A percentile compares a stretch with the other conserved stretches of the same genome.
Conservation (phyloP, 495 filamentous ascomycete species). For the Lasiosphaeris hirsuta region DNA sequence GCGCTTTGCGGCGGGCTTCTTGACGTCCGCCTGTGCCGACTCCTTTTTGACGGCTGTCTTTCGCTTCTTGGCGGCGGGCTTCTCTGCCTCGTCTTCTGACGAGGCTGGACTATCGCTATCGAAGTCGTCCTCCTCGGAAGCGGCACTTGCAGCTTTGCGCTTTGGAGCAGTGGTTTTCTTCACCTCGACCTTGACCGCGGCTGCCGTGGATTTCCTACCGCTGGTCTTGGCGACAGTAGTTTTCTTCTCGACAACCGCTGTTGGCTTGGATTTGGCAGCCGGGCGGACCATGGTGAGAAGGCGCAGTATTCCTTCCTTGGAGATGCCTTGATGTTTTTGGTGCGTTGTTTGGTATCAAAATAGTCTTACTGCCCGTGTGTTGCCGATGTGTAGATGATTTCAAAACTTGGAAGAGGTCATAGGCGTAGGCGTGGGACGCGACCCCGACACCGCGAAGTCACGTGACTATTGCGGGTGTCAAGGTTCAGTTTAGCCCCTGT, state of each 20-base stretch:
- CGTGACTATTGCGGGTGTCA: too few species aligned
- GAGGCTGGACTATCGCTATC: slow-evolving; percentile 19
- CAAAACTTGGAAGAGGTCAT: too few species aligned
- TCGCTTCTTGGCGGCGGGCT: slow-evolving; percentile 25
- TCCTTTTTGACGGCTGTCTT: too few species aligned
- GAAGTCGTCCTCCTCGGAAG: slow-evolving; percentile 18
- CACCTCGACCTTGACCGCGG: slow-evolving; percentile 10
- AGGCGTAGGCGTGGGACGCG: too few species aligned
- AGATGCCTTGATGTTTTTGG: too few species aligned
- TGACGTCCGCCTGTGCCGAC: slow-evolving; percentile 6
- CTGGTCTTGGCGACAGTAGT: slow-evolving; percentile 1
- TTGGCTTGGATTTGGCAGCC: too few species aligned
- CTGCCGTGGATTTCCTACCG: slow-evolving; percentile 4
- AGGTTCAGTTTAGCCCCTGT: too few species aligned
- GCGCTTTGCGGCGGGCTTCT: slow-evolving; percentile 38
- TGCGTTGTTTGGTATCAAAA: neutral
- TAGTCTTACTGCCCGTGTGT: too few species aligned
- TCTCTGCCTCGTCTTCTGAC: slow-evolving; percentile 23
- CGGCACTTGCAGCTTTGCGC: slow-evolving; percentile 34
- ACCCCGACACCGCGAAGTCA: too few species aligned
- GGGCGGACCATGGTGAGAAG: slow-evolving; percentile 1
- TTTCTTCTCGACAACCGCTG: neutral
- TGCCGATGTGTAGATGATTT: too few species aligned
- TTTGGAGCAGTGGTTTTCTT: slow-evolving; percentile 25
- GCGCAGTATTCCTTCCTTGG: neutral